A percentile compares a stretch with the other conserved stretches of the same genome.
Evolutionary conservation across 345 rosid genomes (phyloP).

Genomic region (Dipteronia sinensis): DNA sequence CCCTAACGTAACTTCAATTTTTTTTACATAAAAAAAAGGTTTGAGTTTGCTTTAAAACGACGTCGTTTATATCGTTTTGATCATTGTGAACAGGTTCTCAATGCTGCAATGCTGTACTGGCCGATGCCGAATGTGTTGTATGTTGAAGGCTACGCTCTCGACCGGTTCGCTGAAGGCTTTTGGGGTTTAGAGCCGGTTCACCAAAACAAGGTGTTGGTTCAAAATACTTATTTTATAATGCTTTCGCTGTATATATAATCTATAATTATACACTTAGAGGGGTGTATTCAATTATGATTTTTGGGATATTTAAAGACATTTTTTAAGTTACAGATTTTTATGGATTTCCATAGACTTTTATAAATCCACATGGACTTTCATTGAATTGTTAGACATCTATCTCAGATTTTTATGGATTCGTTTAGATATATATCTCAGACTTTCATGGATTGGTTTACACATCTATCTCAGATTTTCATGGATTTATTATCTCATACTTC

Average conservation of each 20-base stretch:
- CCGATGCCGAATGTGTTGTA: constrained; percentile 61
- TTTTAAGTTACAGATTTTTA: too few species aligned
- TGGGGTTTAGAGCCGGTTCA: constrained; percentile 68
- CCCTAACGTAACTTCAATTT: constrained; percentile 42
- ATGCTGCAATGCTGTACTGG: constrained; percentile 71
- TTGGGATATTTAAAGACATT: too few species aligned
- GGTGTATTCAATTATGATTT: too few species aligned
- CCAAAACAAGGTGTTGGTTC: constrained; percentile 48
- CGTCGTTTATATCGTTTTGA: background rate
- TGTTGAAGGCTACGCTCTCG: constrained; percentile 71
- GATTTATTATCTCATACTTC: too few species aligned
- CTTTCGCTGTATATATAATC: background rate
- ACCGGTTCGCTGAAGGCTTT: constrained; percentile 54
- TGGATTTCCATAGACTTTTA: too few species aligned
- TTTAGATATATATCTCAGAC: too few species aligned
- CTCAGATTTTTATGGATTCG: too few species aligned
- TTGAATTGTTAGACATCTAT: too few species aligned
- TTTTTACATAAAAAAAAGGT: background rate
- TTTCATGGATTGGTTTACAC: too few species aligned
- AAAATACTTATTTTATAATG: background rate
- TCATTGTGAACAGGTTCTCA: constrained; percentile 45
- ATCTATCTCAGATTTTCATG: too few species aligned
- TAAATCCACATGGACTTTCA: too few species aligned
- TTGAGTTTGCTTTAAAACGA: background rate
- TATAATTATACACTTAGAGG: background rate